These are phyloP conservation scores for Penicillium roqueforti DNA, from an alignment of 495 filamentous ascomycete species.

Conservation along the genomic window DNA sequence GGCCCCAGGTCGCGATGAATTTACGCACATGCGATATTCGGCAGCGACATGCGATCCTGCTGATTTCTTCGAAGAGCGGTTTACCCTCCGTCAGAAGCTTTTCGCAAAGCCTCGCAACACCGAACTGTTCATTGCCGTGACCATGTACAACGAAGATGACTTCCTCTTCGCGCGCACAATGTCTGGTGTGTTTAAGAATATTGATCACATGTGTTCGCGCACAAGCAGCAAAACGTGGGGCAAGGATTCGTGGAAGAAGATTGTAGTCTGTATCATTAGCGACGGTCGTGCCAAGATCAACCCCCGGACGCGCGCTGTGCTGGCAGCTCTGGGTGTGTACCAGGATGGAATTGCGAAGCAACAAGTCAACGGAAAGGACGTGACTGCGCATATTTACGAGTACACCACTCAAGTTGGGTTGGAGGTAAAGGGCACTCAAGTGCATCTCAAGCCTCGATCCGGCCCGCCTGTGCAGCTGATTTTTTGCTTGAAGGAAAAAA, in stretches of 20 bases:
- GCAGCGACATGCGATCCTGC: slow-evolving; percentile 94
- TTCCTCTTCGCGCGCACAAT: slow-evolving; percentile 94
- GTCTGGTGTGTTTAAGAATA: slow-evolving; percentile 97
- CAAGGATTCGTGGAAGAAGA: slow-evolving; percentile 98
- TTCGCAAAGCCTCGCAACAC: slow-evolving; percentile 93
- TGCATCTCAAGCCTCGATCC: slow-evolving; percentile 67
- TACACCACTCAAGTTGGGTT: slow-evolving; percentile 93
- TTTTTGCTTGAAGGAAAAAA: slow-evolving; percentile 99
- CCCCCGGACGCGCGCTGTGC: slow-evolving; percentile 78
- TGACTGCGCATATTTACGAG: slow-evolving; percentile 98
- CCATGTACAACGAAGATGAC: slow-evolving; percentile 99
- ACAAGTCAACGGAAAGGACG: slow-evolving; percentile 93
- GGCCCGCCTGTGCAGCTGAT: slow-evolving; percentile 91
- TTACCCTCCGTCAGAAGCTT: slow-evolving; percentile 88
- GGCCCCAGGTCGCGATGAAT: slow-evolving; percentile 84
- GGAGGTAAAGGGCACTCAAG: slow-evolving; percentile 82
- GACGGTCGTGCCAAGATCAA: slow-evolving; percentile 99
- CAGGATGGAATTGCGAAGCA: slow-evolving; percentile 99
- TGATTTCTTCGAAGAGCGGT: slow-evolving; percentile 81
- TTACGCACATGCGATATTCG: slow-evolving; percentile 97
- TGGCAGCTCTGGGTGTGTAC: slow-evolving; percentile 92
- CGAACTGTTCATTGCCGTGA: slow-evolving; percentile 95
- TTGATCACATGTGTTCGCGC: slow-evolving; percentile 92
- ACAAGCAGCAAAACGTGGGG: slow-evolving; percentile 96
- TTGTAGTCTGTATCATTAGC: slow-evolving; percentile 96